phyloP scores from a whole-genome alignment of 208 protist genomes.

The Leptomonas pyrrhocoris region DNA sequence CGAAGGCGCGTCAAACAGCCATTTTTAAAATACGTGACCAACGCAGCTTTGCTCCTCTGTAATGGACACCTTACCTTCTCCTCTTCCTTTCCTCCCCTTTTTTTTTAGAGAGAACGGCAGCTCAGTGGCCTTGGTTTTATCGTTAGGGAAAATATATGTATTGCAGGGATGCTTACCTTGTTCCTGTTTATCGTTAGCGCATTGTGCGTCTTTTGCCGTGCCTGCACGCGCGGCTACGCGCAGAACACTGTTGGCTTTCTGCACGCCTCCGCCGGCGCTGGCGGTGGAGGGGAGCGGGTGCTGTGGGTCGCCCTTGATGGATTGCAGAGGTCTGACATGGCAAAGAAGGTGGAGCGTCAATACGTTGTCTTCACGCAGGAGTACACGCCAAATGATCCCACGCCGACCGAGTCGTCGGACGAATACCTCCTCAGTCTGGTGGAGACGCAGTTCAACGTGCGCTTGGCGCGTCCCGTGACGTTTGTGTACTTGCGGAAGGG shows the following conservation, averaged over 20 bases:
- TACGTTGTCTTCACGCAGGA: constrained; percentile 71
- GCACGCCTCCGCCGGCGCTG: constrained; percentile 89
- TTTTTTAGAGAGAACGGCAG: too few species aligned
- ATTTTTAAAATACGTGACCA: too few species aligned
- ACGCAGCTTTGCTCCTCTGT: too few species aligned
- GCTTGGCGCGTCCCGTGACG: constrained; percentile 46
- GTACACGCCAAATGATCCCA: constrained; percentile 12
- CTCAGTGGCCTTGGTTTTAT: background rate
- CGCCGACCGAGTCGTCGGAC: constrained; percentile 2
- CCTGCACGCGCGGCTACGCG: constrained; percentile 25
- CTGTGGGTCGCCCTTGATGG: constrained; percentile 91
- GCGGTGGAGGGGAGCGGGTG: constrained; percentile 97
- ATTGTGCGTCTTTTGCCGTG: constrained; percentile 29
- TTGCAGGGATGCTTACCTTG: constrained; percentile 9
- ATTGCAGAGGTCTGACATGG: constrained; percentile 58
- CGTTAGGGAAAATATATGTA: background rate
- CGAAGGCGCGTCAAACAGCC: too few species aligned
- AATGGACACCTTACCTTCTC: too few species aligned
- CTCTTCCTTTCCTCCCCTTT: too few species aligned
- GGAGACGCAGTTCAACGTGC: constrained; percentile 75
- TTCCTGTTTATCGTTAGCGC: constrained; percentile 13
- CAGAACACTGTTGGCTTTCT: constrained; percentile 84
- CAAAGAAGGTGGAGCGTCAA: constrained; percentile 35
- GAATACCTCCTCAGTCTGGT: constrained; percentile 39
- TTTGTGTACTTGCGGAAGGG: constrained; percentile 66